Evolutionary conservation across 75 land plant genomes (phyloP).

Genomic region (Pinus albicaulis): DNA sequence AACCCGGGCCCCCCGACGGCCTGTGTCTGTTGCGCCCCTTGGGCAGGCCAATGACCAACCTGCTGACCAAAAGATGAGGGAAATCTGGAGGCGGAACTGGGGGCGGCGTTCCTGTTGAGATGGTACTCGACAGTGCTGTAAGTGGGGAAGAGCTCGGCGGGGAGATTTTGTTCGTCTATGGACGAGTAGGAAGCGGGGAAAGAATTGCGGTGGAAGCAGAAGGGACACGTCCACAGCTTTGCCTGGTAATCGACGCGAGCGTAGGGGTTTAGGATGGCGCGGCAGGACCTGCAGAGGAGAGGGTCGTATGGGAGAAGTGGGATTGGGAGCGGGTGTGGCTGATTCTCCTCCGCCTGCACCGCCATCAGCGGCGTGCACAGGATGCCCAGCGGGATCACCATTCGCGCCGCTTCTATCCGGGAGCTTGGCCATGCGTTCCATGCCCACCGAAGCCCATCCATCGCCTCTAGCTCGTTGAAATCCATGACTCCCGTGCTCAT

Average conservation of each 20-base stretch:
- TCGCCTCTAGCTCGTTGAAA: conserved; percentile 88
- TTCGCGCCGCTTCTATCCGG: conserved; percentile 44
- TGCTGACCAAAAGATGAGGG: not conserved
- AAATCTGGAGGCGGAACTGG: conserved; percentile 4
- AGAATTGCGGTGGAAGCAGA: conserved; percentile 59
- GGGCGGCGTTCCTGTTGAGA: conserved; percentile 7
- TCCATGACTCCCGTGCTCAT: conserved; percentile 47
- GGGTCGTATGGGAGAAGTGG: conserved; percentile 86
- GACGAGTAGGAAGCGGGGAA: conserved; percentile 68
- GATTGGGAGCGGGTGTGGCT: conserved; percentile 16
- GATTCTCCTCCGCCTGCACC: not conserved
- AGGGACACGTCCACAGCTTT: conserved; percentile 87
- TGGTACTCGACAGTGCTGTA: conserved; percentile 76
- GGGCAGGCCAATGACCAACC: not conserved
- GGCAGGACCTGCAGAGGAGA: conserved; percentile 60
- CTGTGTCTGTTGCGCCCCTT: conserved; percentile 11
- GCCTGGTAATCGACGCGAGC: conserved; percentile 73
- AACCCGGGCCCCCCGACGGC: conserved; percentile 47
- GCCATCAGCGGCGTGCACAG: conserved; percentile 63
- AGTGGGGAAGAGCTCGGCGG: conserved; percentile 90
- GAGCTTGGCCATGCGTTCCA: conserved; percentile 94
- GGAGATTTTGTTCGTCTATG: conserved; percentile 71
- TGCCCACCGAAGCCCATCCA: conserved; percentile 90
- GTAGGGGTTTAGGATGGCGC: conserved; percentile 84
- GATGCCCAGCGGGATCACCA: conserved; percentile 67